Conservation (phyloP, 1,139 yeast genomes). For the Yamadazyma buinensis region DNA sequence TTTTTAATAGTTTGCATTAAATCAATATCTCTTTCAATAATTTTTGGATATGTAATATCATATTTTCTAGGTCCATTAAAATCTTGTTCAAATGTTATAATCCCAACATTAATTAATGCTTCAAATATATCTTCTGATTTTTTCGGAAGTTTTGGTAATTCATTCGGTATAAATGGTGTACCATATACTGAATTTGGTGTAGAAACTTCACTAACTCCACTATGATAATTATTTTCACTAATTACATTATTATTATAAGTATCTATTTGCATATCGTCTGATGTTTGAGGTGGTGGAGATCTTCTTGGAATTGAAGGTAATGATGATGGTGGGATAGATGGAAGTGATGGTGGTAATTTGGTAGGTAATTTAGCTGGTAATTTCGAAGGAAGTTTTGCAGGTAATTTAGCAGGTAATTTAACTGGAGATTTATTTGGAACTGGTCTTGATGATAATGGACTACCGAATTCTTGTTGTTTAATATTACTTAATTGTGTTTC, state of each 20-base stretch:
- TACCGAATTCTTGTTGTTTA: conserved; percentile 31
- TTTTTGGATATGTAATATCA: conserved; percentile 34
- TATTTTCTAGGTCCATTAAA: conserved; percentile 39
- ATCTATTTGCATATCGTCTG: conserved; percentile 2
- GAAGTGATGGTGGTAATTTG: conserved; percentile 8
- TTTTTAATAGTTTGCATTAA: conserved; percentile 33
- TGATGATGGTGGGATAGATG: conserved; percentile 13
- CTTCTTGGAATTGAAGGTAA: conserved; percentile 7
- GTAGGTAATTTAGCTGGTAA: conserved; percentile 17
- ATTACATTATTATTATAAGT: neutral
- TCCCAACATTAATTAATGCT: conserved; percentile 33
- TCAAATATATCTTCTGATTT: conserved; percentile 27
- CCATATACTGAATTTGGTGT: neutral
- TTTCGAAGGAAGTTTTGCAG: conserved; percentile 6
- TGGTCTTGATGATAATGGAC: conserved; percentile 4
- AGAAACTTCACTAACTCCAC: too few relatives aligned
- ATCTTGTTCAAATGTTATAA: conserved; percentile 39
- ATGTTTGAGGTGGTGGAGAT: conserved; percentile 6
- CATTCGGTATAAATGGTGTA: neutral
- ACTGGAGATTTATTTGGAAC: conserved; percentile 7
- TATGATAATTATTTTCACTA: neutral
- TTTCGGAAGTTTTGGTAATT: neutral
- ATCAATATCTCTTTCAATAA: conserved; percentile 16
- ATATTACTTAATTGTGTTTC: conserved; percentile 33
- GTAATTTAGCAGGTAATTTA: conserved; percentile 10